Conservation (phyloP, 495 filamentous ascomycete species). For the Penicillium malachiteum region DNA sequence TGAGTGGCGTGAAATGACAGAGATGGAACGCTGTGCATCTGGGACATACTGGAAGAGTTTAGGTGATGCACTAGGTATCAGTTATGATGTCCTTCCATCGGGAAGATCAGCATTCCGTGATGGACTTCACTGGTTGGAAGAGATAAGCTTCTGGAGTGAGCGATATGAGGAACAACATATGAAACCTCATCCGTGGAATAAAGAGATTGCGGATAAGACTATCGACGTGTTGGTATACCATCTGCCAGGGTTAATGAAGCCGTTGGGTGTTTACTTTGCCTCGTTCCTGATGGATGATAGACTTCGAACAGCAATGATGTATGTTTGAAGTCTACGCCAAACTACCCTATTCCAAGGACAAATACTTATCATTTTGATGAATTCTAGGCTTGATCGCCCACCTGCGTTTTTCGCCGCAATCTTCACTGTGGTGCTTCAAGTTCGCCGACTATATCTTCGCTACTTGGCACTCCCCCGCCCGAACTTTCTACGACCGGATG, state of each 20-base stretch:
- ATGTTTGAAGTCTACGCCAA: neutral
- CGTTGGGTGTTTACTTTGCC: constrained; percentile 45
- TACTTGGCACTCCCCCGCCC: constrained; percentile 57
- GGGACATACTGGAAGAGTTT: constrained; percentile 64
- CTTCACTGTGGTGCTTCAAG: constrained; percentile 36
- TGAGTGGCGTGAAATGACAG: constrained; percentile 63
- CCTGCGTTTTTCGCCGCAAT: constrained; percentile 32
- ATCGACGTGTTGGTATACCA: constrained; percentile 58
- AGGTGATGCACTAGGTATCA: constrained; percentile 60
- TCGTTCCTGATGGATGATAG: constrained; percentile 59
- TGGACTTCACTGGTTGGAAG: constrained; percentile 61
- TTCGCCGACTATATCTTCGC: constrained; percentile 52
- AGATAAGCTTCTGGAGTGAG: constrained; percentile 54
- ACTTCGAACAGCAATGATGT: constrained; percentile 63
- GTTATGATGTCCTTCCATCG: constrained; percentile 41
- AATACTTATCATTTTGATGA: no score
- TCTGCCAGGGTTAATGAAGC: constrained; percentile 49
- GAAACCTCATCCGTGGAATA: constrained; percentile 54
- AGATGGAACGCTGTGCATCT: constrained; percentile 60
- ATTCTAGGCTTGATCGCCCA: constrained; percentile 42
- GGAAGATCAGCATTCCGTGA: constrained; percentile 48
- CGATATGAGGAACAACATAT: constrained; percentile 55
- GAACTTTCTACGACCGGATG: constrained; percentile 42
- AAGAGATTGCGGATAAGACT: constrained; percentile 53
- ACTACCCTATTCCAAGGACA: no score